Conservation (phyloP, 2,329 filamentous ascomycete genomes). For the Botrytis byssoidea region DNA sequence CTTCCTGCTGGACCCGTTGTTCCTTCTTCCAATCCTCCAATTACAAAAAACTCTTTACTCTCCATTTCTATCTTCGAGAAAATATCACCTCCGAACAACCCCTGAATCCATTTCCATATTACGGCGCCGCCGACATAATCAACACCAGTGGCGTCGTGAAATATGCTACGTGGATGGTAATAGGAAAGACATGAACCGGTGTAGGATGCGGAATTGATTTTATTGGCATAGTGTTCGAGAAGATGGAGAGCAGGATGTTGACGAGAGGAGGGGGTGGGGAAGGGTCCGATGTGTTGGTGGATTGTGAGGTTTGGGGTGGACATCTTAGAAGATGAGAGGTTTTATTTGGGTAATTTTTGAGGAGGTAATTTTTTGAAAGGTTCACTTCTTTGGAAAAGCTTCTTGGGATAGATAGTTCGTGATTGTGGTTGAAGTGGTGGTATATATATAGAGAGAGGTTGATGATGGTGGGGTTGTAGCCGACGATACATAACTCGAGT, state of each 20-base stretch:
- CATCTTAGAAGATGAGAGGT: neutral
- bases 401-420: too few relatives aligned
- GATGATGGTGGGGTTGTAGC: neutral
- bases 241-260: slow-evolving; percentile 8
- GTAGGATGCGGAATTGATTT: slow-evolving; percentile 9
- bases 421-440: too few relatives aligned
- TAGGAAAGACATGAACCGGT: slow-evolving; percentile 6
- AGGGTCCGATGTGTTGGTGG: neutral
- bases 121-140: slow-evolving; percentile 4
- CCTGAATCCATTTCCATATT: slow-evolving; percentile 19
- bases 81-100: neutral
- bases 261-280: neutral
- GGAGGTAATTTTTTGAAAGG: neutral
- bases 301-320: neutral
- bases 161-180: slow-evolving; percentile 5
- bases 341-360: too few relatives aligned
- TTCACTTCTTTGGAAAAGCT: too few relatives aligned
- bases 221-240: neutral
- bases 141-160: slow-evolving; percentile 17
- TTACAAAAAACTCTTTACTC: neutral
- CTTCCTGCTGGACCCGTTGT: neutral
- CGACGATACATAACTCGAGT: neutral
- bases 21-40: neutral
- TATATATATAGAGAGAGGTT: neutral
- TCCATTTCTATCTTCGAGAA: slow-evolving; percentile 18